Percentiles rank a stretch among this genome's conserved stretches.
phyloP scores from a whole-genome alignment of 768 basidiomycete genomes.

The Phaeotremella fagi region DNA sequence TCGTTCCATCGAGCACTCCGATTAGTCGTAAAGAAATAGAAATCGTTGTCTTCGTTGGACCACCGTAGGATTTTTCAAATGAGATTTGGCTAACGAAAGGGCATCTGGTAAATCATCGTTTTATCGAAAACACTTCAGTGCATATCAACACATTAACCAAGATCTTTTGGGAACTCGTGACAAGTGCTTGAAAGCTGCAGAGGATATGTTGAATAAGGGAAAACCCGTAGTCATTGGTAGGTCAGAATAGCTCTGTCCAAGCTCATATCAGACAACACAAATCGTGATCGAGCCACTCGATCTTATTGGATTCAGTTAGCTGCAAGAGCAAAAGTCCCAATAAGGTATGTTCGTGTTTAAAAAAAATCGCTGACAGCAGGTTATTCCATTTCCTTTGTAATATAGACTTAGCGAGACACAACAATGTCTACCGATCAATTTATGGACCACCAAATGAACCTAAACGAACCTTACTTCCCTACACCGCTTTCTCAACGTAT shows the following conservation, averaged over 20 bases:
- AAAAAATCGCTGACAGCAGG: slow-evolving; percentile 46
- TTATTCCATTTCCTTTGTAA: slow-evolving; percentile 73
- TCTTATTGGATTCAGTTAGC: slow-evolving; percentile 68
- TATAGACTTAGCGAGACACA: slow-evolving; percentile 83
- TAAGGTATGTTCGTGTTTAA: slow-evolving; percentile 53
- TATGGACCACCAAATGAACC: slow-evolving; percentile 33
- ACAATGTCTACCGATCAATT: slow-evolving; percentile 80
- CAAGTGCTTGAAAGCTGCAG: slow-evolving; percentile 66
- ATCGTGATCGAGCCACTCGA: slow-evolving; percentile 66
- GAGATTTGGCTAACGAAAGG: slow-evolving; percentile 6
- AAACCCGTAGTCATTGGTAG: slow-evolving; percentile 73
- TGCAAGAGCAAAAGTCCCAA: slow-evolving; percentile 54
- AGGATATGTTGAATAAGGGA: slow-evolving; percentile 56
- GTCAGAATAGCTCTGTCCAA: slow-evolving; percentile 21
- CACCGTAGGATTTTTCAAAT: slow-evolving; percentile 47
- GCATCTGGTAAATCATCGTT: slow-evolving; percentile 78
- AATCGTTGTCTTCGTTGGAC: slow-evolving; percentile 61
- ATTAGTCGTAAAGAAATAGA: slow-evolving; percentile 48
- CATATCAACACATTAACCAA: slow-evolving; percentile 82
- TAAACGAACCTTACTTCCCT: slow-evolving; percentile 31
- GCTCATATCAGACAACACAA: slow-evolving; percentile 73
- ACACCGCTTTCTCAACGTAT: slow-evolving; percentile 41
- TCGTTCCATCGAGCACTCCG: slow-evolving; percentile 53
- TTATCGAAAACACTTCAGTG: slow-evolving; percentile 63
- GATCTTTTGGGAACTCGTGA: slow-evolving; percentile 69